These are phyloP conservation scores for Neocatenulostroma microsporum DNA, from an alignment of 2,329 filamentous ascomycete species.

Conservation along the genomic window DNA sequence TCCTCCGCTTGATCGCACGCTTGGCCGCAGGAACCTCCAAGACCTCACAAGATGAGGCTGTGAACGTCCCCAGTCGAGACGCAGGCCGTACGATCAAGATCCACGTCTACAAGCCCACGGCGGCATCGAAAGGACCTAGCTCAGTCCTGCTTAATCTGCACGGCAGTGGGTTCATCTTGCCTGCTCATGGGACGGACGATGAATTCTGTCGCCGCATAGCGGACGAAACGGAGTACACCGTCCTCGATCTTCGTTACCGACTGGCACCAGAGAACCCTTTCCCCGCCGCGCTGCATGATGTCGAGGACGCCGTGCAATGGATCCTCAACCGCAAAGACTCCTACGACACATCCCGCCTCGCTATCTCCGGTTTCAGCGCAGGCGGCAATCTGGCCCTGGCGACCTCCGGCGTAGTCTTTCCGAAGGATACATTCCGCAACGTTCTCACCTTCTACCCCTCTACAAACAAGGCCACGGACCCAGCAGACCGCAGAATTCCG, in stretches of 20 bases:
- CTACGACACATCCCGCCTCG: constrained; percentile 27
- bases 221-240: constrained; percentile 29
- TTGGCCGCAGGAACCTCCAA: too few relatives aligned
- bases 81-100: constrained; percentile 15
- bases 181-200: constrained; percentile 35
- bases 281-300: constrained; percentile 36
- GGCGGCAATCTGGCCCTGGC: constrained; percentile 35
- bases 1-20: too few relatives aligned
- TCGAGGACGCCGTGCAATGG: constrained; percentile 40
- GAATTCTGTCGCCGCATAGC: constrained; percentile 31
- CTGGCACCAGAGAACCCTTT: constrained; percentile 41
- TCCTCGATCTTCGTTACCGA: constrained; percentile 36
- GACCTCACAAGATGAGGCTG: constrained; percentile 10
- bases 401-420: constrained; percentile 25
- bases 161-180: constrained; percentile 29
- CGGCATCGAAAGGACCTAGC: constrained; percentile 4
- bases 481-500: constrained; percentile 25
- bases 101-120: constrained; percentile 17
- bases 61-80: constrained; percentile 20
- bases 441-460: constrained; percentile 32
- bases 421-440: constrained; percentile 25
- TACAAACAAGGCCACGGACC: constrained; percentile 26
- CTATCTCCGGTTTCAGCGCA: constrained; percentile 35
- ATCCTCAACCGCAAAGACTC: constrained; percentile 23
- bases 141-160: constrained; percentile 31